These are phyloP conservation scores for Macrocybe gigantea DNA, from an alignment of 768 basidiomycete genomes.

Conservation along the genomic window DNA sequence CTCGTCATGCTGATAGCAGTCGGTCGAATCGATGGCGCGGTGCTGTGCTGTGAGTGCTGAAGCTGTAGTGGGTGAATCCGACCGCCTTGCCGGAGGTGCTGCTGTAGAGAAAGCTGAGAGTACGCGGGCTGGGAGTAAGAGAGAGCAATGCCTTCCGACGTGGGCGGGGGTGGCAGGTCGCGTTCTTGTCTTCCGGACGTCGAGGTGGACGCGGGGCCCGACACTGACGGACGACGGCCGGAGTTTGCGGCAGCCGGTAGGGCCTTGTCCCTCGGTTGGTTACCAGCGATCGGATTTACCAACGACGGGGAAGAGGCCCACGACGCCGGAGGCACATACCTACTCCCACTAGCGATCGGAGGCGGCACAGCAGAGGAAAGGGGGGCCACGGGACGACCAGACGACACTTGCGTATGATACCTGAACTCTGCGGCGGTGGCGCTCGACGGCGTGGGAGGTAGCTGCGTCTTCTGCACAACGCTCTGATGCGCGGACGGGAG, in stretches of 20 bases:
- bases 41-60: background rate
- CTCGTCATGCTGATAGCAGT: slow-evolving; percentile 72
- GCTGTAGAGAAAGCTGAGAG: background rate
- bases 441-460: slow-evolving; percentile 20
- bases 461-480: slow-evolving; percentile 14
- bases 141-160: too few relatives aligned
- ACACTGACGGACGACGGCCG: too few relatives aligned
- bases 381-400: slow-evolving; percentile 24
- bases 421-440: slow-evolving; percentile 24
- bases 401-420: slow-evolving; percentile 25
- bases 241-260: too few relatives aligned
- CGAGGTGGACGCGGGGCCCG: too few relatives aligned
- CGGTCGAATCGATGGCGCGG: slow-evolving; percentile 35
- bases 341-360: too few relatives aligned
- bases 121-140: too few relatives aligned
- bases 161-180: too few relatives aligned
- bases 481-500: slow-evolving; percentile 24
- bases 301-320: too few relatives aligned
- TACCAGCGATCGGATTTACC: too few relatives aligned
- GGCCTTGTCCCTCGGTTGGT: too few relatives aligned
- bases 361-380: background rate
- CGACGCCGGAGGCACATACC: too few relatives aligned
- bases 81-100: slow-evolving; percentile 12
- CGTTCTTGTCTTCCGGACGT: too few relatives aligned
- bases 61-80: slow-evolving; percentile 7